Percentiles rank a stretch among this genome's conserved stretches.
Evolutionary conservation across 106 monocot species (phyloP).

Genomic region (Vanilla planifolia): DNA sequence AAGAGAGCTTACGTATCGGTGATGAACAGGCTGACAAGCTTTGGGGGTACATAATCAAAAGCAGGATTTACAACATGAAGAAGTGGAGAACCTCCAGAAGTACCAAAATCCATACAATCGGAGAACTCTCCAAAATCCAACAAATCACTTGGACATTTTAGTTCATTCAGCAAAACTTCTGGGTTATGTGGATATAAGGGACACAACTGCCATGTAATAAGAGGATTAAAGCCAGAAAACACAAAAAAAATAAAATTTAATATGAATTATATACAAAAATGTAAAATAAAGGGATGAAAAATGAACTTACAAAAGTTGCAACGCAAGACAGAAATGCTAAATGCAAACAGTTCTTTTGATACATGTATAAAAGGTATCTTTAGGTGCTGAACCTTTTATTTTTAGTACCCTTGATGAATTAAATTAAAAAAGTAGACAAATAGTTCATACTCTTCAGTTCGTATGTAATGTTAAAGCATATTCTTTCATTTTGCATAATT

Average conservation of each 20-base stretch:
- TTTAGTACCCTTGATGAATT: no score
- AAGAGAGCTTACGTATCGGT: slow-evolving; percentile 80
- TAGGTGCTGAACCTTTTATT: no score
- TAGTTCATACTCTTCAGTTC: no score
- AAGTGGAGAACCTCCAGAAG: slow-evolving; percentile 52
- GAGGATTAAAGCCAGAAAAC: not conserved
- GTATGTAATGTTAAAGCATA: no score
- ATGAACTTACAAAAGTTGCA: not conserved
- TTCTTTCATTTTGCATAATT: no score
- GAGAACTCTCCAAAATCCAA: slow-evolving; percentile 93
- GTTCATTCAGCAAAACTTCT: slow-evolving; percentile 86
- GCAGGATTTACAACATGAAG: slow-evolving; percentile 93
- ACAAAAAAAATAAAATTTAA: slow-evolving; percentile 1
- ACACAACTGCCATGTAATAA: slow-evolving; percentile 55
- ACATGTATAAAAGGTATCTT: no score
- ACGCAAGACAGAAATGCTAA: not conserved
- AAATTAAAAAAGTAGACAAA: no score
- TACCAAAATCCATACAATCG: slow-evolving; percentile 87
- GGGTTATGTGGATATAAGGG: slow-evolving; percentile 97
- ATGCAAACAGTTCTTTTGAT: no score
- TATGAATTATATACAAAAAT: not conserved
- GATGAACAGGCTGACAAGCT: slow-evolving; percentile 95
- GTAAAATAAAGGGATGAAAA: not conserved
- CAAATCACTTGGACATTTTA: slow-evolving; percentile 81
- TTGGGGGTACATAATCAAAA: slow-evolving; percentile 97